Base-by-base conservation (phyloP, 1,139 yeast genomes). In the Pneumocystis murina region DNA sequence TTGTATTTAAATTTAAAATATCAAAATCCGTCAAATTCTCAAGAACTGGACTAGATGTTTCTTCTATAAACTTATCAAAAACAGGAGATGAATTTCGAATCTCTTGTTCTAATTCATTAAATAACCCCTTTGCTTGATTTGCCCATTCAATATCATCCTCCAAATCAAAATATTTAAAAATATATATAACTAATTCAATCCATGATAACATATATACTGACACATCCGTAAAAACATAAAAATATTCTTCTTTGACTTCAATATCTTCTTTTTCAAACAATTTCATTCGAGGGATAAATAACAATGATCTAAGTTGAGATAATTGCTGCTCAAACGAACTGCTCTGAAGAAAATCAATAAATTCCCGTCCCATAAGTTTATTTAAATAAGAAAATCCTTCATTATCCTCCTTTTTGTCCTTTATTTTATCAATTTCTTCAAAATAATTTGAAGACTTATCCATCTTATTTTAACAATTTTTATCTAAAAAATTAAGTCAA, bases 81-180 rank as follows among this genome's bases (percentile, higher is more conserved):
- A 58, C 30, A 20, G 12, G 30, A 10, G 43, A 38, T 0, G 43
- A 16, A 58, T 58, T 16, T 12, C 30, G 12, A 20, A 58, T 24
- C 30, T 20, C 60, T 12, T 20, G 24, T 30, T 58, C 60, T 12
- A 58, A 2, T 4, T 58, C 43, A 38, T 24, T 24, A 17, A 58
- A 40, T 30, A 40, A 12, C 12, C 30, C 39, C 17, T 58, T 58
- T 12, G 43, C 39, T 17, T 40, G 41, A 38, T 38, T 20, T n/a
- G 17, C 39, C 60, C 60, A 58, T 30, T 58, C 60, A 58, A 58
- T 40, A 30, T 58, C 60, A 24, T 58, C 39, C 3, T 58, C 60
- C 12, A 16, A 20, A 40, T 58, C 60, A 10, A 58, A 30, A 12
- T 10, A 10, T 14, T 16, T 48, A 48, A 48, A 48, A 17, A 48